phyloP scores from a whole-genome alignment of 306 rosid species.

The Canavalia ensiformis region DNA sequence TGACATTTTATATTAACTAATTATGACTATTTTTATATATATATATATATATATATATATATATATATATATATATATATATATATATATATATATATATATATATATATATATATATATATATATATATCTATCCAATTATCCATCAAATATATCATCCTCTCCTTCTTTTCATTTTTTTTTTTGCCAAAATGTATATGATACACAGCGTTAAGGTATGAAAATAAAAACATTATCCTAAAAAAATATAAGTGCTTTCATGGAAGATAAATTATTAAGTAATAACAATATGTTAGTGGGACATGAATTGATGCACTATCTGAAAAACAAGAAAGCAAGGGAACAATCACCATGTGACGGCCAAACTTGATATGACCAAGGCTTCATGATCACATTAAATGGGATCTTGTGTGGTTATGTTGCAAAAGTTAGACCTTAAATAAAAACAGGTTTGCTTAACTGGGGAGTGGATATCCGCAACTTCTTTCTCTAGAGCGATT shows the following conservation, averaged over 20 bases:
- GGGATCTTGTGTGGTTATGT: not conserved
- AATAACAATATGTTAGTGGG: not conserved
- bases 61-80: no score
- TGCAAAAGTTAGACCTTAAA: not conserved
- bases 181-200: no score
- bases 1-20: no score
- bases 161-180: no score
- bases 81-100: no score
- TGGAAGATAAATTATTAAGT: not conserved
- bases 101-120: no score
- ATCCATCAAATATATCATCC: no score
- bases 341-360: constrained; percentile 2
- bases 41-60: no score
- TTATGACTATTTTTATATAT: no score
- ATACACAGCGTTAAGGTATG: no score
- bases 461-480: not conserved
- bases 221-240: no score
- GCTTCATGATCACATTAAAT: not conserved
- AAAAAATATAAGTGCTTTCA: not conserved
- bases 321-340: not conserved
- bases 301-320: not conserved
- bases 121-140: no score
- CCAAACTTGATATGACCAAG: not conserved
- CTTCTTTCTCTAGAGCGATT: not conserved
- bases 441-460: not conserved